Evolutionary conservation across 1,139 yeast genomes (phyloP), one percentile per base, ranked within the genome.

Genomic region (Blastobotrys aristatus): DNA sequence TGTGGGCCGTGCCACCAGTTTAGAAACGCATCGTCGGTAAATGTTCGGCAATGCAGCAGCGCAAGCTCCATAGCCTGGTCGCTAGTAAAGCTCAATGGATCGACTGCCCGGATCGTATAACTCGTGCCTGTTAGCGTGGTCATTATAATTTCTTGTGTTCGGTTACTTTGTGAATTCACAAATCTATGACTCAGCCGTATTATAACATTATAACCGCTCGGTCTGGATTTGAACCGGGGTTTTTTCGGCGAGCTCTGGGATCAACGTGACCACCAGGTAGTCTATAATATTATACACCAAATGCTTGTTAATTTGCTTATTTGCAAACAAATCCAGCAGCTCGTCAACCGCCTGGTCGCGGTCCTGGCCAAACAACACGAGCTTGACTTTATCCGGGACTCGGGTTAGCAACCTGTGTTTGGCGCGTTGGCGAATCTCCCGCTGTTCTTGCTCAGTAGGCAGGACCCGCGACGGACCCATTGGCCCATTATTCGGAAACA

Each of bases 171-270:
- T n/a, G n/a, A n/a, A n/a, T n/a, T n/a, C n/a, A n/a, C n/a, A n/a
- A n/a, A n/a, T n/a, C n/a, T n/a, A n/a, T n/a, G n/a, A n/a, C n/a
- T n/a, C n/a, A n/a, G n/a, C n/a, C n/a, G n/a, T n/a, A n/a, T n/a
- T n/a, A n/a, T n/a, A n/a, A n/a, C n/a, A n/a, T n/a, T n/a, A n/a
- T n/a, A 40, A 21, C 30, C 37, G 36, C 16, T 40, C 32, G n/a
- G 18, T 29, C 17, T 43, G 46, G 29, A 46, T 63, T 24, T 57
- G 58, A 16, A 70, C 70, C 31, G 50, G 82, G 66, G 59, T 71
- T 65, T 60, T 73, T 68, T 52, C 53, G 2, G 54, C 50, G 34
- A 66, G 50, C 50, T 75, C 79, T 0, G 79, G 78, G 13, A 72
- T 61, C 5, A 73, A 18, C 21, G 61, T 55, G 4, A 62, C 47